These are phyloP conservation scores for Phlyctochytrium planicorne DNA, from an alignment of 192 early-diverging fungal genomes.

Conservation along the genomic window DNA sequence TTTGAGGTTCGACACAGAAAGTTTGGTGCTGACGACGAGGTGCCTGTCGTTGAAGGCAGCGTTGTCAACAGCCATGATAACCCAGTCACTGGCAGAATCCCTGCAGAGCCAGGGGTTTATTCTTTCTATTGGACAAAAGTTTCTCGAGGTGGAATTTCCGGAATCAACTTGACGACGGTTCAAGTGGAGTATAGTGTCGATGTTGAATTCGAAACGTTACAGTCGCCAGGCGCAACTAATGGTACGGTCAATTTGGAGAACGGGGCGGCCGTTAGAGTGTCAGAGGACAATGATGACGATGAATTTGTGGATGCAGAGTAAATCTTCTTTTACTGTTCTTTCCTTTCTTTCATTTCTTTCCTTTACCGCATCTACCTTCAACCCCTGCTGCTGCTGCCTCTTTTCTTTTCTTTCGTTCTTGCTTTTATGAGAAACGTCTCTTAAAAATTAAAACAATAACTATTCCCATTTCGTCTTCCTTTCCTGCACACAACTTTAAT, in stretches of 20 bases:
- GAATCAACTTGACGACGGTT: constrained; percentile 5
- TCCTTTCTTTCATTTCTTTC: no score
- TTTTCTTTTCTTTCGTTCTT: no score
- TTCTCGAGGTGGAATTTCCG: constrained; percentile 19
- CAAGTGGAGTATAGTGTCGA: not conserved
- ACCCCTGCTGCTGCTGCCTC: no score
- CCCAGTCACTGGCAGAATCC: constrained; percentile 8
- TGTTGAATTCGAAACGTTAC: not conserved
- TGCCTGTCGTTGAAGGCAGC: constrained; percentile 3
- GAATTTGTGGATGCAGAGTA: constrained; percentile 6
- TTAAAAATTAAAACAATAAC: not conserved
- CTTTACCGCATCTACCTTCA: no score
- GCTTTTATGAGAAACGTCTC: not conserved
- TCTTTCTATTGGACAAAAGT: constrained; percentile 27
- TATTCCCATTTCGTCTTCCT: not conserved
- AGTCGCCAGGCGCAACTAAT: not conserved
- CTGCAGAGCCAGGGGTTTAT: constrained; percentile 23
- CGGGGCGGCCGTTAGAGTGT: not conserved
- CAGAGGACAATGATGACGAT: not conserved
- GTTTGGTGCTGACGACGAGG: constrained; percentile 13
- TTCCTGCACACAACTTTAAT: no score
- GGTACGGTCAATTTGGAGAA: not conserved
- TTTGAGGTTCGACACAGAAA: constrained; percentile 30
- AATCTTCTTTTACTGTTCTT: no score
- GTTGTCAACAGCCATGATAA: constrained; percentile 29